These are phyloP conservation scores for Staphylotrichum tortipilum DNA, from an alignment of 495 filamentous ascomycete genomes.

Conservation along the genomic window DNA sequence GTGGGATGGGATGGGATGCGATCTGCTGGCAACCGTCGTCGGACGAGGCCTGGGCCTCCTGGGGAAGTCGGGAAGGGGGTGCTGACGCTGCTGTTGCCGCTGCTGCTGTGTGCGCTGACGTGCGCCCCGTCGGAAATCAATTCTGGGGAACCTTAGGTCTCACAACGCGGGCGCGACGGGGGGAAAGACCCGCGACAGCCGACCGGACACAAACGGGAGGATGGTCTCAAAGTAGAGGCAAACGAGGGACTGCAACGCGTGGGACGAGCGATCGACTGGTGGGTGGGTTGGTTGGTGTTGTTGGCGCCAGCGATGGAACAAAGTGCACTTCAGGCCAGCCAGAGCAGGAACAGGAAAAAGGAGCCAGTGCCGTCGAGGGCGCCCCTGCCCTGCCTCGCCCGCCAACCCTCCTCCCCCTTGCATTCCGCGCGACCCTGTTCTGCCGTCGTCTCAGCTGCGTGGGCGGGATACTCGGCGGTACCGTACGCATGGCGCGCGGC, in stretches of 20 bases:
- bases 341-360: background rate
- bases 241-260: conserved; percentile 24
- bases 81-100: background rate
- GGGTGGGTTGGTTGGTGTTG: background rate
- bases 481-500: background rate
- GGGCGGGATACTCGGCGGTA: background rate
- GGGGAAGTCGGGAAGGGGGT: background rate
- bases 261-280: too few species aligned
- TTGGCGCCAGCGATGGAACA: too few species aligned
- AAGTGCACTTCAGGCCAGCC: too few species aligned
- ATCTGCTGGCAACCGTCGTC: too few species aligned
- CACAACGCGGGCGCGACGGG: too few species aligned
- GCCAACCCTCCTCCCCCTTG: background rate
- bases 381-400: background rate
- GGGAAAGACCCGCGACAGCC: too few species aligned
- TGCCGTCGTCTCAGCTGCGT: conserved; percentile 19
- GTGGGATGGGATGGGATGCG: too few species aligned
- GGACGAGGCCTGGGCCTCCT: too few species aligned
- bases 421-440: conserved; percentile 2
- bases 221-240: conserved; percentile 11
- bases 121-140: too few species aligned
- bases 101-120: conserved; percentile 8
- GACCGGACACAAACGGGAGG: conserved; percentile 4
- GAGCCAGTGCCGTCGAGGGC: background rate
- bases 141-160: conserved; percentile 8